phyloP scores from a whole-genome alignment of 805 yeast species.

The Wickerhamomyces chambardii region DNA sequence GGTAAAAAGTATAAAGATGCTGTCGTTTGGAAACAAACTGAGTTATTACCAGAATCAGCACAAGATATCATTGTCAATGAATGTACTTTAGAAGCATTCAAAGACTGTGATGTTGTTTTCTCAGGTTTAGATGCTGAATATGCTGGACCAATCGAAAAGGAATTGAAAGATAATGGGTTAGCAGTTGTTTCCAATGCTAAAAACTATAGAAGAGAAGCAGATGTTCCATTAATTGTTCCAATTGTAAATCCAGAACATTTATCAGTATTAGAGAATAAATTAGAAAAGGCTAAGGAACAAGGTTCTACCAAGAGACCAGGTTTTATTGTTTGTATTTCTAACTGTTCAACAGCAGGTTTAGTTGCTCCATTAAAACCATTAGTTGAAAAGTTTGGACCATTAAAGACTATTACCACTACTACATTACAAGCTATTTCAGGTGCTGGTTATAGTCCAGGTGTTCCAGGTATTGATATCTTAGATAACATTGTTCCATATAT shows the following conservation, averaged over 20 bases:
- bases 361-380: conserved; percentile 97
- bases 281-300: conserved; percentile 41
- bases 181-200: conserved; percentile 92
- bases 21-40: conserved; percentile 90
- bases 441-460: conserved; percentile 98
- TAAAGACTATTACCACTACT: conserved; percentile 78
- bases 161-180: conserved; percentile 71
- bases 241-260: conserved; percentile 91
- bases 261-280: conserved; percentile 53
- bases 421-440: conserved; percentile 98
- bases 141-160: conserved; percentile 90
- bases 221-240: conserved; percentile 92
- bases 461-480: conserved; percentile 86
- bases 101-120: conserved; percentile 88
- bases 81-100: conserved; percentile 70
- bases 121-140: conserved; percentile 90
- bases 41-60: conserved; percentile 63
- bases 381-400: conserved; percentile 83
- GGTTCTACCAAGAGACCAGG: conserved; percentile 58
- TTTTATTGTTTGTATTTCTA: conserved; percentile 88
- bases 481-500: conserved; percentile 95
- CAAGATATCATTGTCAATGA: conserved; percentile 59
- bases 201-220: conserved; percentile 81
- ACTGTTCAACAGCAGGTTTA: conserved; percentile 97
- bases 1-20: conserved; percentile 84